Conservation (phyloP, 257 asterid species). For the Petunia axillaris region DNA sequence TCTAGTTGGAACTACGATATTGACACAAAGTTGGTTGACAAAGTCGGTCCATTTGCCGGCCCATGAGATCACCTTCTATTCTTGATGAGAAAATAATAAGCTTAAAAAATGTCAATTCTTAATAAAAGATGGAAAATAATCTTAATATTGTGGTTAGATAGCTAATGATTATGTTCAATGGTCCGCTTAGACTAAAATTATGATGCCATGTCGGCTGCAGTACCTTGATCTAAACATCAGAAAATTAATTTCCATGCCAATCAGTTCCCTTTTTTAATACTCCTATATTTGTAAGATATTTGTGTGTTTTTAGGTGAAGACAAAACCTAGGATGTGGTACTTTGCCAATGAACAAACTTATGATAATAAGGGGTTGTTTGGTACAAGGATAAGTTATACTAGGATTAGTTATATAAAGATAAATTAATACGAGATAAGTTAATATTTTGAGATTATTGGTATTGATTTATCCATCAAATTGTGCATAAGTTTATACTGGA, state of each 20-base stretch:
- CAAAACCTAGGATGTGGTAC: neutral
- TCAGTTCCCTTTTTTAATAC: no score
- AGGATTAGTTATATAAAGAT: no score
- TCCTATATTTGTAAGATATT: neutral
- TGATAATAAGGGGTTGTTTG: neutral
- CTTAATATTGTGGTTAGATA: neutral
- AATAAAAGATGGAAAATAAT: neutral
- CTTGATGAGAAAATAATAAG: slow-evolving; percentile 51
- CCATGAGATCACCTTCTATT: slow-evolving; percentile 61
- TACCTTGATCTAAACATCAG: neutral
- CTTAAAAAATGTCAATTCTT: neutral
- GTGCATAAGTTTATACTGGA: no score
- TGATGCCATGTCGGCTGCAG: neutral
- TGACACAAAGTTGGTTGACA: slow-evolving; percentile 39
- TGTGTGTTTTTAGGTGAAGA: no score
- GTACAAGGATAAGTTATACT: no score
- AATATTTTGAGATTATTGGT: no score
- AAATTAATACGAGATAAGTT: no score
- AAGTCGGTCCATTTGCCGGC: slow-evolving; percentile 60
- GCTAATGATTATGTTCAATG: neutral
- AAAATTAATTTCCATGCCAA: neutral
- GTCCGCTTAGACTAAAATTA: neutral
- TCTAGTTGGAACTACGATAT: slow-evolving; percentile 17
- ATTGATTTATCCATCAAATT: no score
- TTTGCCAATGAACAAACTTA: neutral